Conservation (phyloP, 2,329 filamentous ascomycete genomes). For the Trichophyton rubrum region DNA sequence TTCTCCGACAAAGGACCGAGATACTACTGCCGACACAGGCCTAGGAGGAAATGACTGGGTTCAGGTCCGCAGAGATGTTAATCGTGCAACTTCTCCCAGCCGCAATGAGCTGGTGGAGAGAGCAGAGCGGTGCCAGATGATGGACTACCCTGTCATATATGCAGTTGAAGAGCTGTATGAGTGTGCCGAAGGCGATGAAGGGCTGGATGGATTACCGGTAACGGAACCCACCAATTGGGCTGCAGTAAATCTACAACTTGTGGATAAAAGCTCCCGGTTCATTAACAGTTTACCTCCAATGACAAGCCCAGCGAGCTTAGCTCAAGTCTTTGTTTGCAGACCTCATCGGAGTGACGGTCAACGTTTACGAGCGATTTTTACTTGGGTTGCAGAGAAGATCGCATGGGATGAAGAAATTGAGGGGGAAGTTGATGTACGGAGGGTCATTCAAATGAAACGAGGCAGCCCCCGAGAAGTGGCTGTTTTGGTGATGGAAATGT, state of each 20-base stretch:
- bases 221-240: constrained; percentile 69
- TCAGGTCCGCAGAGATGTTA: constrained; percentile 91
- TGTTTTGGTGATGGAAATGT: constrained; percentile 83
- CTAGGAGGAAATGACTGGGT: constrained; percentile 67
- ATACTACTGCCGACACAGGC: constrained; percentile 57
- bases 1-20: constrained; percentile 27
- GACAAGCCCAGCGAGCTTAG: constrained; percentile 68
- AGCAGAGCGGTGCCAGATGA: constrained; percentile 82
- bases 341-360: constrained; percentile 93
- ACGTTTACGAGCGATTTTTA: constrained; percentile 85
- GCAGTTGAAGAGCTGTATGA: constrained; percentile 82
- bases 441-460: constrained; percentile 71
- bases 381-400: constrained; percentile 91
- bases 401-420: constrained; percentile 90
- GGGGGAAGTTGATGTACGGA: constrained; percentile 60
- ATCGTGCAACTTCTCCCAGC: constrained; percentile 85
- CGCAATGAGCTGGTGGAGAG: constrained; percentile 75
- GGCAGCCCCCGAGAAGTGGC: constrained; percentile 86
- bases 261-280: constrained; percentile 93
- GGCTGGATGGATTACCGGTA: constrained; percentile 72
- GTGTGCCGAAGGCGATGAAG: constrained; percentile 79
- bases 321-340: constrained; percentile 83
- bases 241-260: constrained; percentile 64
- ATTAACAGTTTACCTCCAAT: constrained; percentile 69
- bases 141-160: constrained; percentile 77